Conservation (phyloP, 2,329 filamentous ascomycete species). For the Monosporascus ibericus region DNA sequence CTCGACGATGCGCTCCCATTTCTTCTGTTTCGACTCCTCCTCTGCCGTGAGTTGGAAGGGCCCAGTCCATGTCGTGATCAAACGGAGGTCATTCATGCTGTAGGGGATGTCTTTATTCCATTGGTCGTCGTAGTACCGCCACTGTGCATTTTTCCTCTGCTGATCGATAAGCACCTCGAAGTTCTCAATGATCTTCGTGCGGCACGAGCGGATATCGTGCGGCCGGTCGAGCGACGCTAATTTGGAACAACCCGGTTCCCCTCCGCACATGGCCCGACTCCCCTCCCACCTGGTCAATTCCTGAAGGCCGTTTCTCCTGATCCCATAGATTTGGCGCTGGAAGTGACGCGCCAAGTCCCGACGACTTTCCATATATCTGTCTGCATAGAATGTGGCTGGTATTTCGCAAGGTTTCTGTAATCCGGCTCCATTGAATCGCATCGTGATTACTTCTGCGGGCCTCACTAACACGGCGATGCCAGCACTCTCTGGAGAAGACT, state of each 20-base stretch:
- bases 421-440: slow-evolving; percentile 38
- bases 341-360: slow-evolving; percentile 42
- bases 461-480: slow-evolving; percentile 39
- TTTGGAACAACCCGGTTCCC: slow-evolving; percentile 13
- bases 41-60: slow-evolving; percentile 30
- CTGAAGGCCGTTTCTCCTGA: slow-evolving; percentile 17
- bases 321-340: slow-evolving; percentile 25
- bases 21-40: slow-evolving; percentile 23
- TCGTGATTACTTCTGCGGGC: slow-evolving; percentile 43
- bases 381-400: slow-evolving; percentile 45
- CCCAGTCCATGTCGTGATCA: slow-evolving; percentile 33
- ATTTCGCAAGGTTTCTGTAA: slow-evolving; percentile 41
- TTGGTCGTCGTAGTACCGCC: slow-evolving; percentile 17
- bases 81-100: slow-evolving; percentile 22
- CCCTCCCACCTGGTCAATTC: slow-evolving; percentile 13
- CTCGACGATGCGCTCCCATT: slow-evolving; percentile 28
- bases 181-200: slow-evolving; percentile 15
- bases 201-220: slow-evolving; percentile 20
- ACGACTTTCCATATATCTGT: slow-evolving; percentile 43
- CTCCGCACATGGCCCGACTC: slow-evolving; percentile 13
- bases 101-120: slow-evolving; percentile 13
- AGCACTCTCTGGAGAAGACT: slow-evolving; percentile 26
- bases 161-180: slow-evolving; percentile 15
- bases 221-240: slow-evolving; percentile 13
- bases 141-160: slow-evolving; percentile 19